Conservation (phyloP, 2,329 filamentous ascomycete species). For the Celoporthe dispersa region DNA sequence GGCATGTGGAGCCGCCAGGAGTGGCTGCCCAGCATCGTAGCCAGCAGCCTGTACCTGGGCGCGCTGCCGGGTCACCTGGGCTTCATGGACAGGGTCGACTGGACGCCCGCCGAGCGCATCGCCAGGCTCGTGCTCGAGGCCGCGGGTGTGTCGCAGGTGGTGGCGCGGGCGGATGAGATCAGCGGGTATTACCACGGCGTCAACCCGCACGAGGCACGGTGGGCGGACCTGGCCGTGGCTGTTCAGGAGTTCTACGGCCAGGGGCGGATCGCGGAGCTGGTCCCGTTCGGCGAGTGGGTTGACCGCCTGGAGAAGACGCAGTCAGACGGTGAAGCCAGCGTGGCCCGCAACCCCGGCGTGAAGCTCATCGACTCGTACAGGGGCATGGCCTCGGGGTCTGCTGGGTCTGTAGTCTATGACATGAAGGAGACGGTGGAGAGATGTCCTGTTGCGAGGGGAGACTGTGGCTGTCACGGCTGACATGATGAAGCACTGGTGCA, state of each 20-base stretch:
- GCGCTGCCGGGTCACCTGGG: constrained; percentile 51
- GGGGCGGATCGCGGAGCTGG: constrained; percentile 39
- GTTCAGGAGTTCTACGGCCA: constrained; percentile 45
- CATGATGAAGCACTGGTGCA: constrained; percentile 51
- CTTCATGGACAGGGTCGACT: constrained; percentile 49
- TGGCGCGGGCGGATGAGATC: constrained; percentile 35
- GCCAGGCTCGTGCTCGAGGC: constrained; percentile 51
- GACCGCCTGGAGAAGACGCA: constrained; percentile 44
- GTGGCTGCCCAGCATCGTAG: constrained; percentile 55
- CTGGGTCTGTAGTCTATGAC: constrained; percentile 41
- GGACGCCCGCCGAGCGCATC: constrained; percentile 54
- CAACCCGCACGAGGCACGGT: constrained; percentile 47
- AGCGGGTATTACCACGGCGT: constrained; percentile 50
- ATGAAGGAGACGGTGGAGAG: constrained; percentile 43
- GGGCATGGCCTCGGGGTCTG: constrained; percentile 32
- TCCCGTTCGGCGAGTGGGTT: constrained; percentile 50
- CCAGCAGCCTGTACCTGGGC: constrained; percentile 50
- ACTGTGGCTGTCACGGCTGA: constrained; percentile 44
- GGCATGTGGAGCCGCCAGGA: constrained; percentile 59
- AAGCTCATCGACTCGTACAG: constrained; percentile 55
- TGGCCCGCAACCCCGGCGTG: constrained; percentile 50
- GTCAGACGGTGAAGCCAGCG: constrained; percentile 37
- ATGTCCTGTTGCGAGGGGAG: constrained; percentile 45
- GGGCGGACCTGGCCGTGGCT: constrained; percentile 44
- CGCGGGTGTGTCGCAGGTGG: constrained; percentile 25